Percentiles rank a stretch among this genome's conserved stretches.
Conservation (phyloP, 1,284 basidiomycete genomes). For the Puccinia triticina region DNA sequence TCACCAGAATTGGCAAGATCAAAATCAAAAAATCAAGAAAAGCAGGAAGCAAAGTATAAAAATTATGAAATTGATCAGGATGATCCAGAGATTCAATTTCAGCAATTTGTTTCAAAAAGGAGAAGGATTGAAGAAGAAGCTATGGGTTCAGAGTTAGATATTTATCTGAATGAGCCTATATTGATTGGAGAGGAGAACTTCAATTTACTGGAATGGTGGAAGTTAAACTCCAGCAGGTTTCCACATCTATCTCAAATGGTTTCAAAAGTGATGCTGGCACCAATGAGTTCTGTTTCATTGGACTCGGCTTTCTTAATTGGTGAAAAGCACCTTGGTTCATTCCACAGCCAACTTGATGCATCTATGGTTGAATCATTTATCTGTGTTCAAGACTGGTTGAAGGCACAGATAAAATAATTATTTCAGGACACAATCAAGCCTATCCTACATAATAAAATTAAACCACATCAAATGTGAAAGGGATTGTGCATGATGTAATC, state of each 20-base stretch:
- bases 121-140: neutral
- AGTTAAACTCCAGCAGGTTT: neutral
- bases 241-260: slow-evolving; percentile 13
- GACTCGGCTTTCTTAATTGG: neutral
- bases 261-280: neutral
- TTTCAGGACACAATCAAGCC: no score
- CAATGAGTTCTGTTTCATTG: neutral
- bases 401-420: neutral
- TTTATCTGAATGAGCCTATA: neutral
- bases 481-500: no score
- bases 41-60: neutral
- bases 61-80: neutral
- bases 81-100: neutral
- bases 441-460: no score
- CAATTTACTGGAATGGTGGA: neutral
- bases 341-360: neutral
- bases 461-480: no score
- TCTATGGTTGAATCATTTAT: neutral
- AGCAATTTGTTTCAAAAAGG: neutral
- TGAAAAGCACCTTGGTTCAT: neutral
- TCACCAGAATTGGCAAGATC: neutral
- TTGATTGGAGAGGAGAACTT: neutral
- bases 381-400: slow-evolving; percentile 11
- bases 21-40: neutral
- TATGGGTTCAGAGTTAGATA: neutral